These are phyloP conservation scores for Sisymbrium irio DNA, from an alignment of 345 rosid genomes.

Conservation along the genomic window DNA sequence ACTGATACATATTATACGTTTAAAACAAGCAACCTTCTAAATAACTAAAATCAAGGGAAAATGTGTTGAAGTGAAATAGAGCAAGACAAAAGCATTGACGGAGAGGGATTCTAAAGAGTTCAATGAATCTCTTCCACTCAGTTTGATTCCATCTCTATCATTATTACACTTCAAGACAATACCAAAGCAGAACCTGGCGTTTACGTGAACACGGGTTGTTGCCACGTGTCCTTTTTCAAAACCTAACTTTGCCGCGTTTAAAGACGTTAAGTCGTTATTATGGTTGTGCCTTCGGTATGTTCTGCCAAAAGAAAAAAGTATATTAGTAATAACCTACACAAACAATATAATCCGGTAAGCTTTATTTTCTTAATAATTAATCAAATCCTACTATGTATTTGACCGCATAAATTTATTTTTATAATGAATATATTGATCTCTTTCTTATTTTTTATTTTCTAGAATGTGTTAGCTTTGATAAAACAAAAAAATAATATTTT, in stretches of 20 bases:
- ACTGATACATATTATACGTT: neutral
- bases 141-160: constrained; percentile 11
- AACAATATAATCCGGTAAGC: neutral
- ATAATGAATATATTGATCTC: neutral
- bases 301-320: neutral
- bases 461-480: neutral
- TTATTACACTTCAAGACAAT: neutral
- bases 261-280: neutral
- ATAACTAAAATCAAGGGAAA: neutral
- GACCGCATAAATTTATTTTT: neutral
- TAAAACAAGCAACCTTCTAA: neutral
- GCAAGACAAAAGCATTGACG: constrained; percentile 2
- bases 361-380: neutral
- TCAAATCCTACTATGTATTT: neutral
- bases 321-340: neutral
- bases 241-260: constrained; percentile 28
- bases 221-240: constrained; percentile 24
- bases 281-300: constrained; percentile 2
- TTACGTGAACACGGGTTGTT: constrained; percentile 13
- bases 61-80: constrained; percentile 1
- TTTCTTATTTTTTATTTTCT: too few species aligned
- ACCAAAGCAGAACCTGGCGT: constrained; percentile 8
- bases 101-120: constrained; percentile 16
- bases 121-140: constrained; percentile 26
- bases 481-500: neutral